Conservation (phyloP, 108 stramenopile species). For the Bacterosira constricta region DNA sequence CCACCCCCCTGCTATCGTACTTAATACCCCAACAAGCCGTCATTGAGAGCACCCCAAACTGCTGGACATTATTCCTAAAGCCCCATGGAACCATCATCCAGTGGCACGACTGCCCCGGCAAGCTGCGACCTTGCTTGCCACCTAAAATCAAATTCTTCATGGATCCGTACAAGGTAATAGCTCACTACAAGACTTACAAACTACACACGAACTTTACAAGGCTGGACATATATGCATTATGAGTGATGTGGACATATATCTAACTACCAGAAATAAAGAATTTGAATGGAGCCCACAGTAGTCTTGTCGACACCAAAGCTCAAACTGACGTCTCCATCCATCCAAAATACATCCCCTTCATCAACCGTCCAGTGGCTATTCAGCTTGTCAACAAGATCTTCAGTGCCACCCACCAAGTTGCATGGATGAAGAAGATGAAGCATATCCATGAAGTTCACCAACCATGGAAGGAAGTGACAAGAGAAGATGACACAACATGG, state of each 20-base stretch:
- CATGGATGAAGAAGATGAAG: conserved; percentile 9
- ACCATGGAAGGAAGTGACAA: conserved; percentile 10
- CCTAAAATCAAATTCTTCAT: neutral
- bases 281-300: conserved; percentile 23
- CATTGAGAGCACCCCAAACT: too few relatives aligned
- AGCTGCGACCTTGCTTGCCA: neutral
- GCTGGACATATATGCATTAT: conserved; percentile 6
- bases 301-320: neutral
- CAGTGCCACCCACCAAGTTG: neutral
- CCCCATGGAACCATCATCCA: too few relatives aligned
- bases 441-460: neutral
- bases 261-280: neutral
- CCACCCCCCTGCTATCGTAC: too few relatives aligned
- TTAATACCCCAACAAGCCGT: too few relatives aligned
- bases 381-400: conserved; percentile 1
- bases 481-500: neutral
- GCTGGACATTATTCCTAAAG: too few relatives aligned
- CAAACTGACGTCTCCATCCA: neutral
- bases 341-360: neutral
- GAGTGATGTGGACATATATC: neutral
- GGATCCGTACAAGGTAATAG: conserved; percentile 3
- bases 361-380: neutral
- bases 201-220: neutral
- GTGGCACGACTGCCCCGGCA: too few relatives aligned
- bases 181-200: neutral